These are phyloP conservation scores for Sporothrix sp. DNA, from an alignment of 2,329 filamentous ascomycete species.

Conservation along the genomic window DNA sequence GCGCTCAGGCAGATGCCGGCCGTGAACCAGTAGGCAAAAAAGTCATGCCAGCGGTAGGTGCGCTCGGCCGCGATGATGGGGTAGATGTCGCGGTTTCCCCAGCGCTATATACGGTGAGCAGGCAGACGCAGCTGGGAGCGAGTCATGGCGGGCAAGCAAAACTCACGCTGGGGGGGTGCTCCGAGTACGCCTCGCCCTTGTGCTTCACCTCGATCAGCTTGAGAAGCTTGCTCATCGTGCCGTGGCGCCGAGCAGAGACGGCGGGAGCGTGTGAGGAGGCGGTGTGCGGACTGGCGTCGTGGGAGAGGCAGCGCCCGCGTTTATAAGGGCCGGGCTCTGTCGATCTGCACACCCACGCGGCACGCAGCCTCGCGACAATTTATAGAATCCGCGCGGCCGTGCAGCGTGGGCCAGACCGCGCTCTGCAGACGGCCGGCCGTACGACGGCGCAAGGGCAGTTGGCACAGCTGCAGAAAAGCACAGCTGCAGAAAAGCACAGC, in stretches of 20 bases:
- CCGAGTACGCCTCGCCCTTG: slow-evolving; percentile 1
- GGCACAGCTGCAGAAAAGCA: no score
- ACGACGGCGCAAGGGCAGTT: no score
- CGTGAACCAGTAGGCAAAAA: slow-evolving; percentile 3
- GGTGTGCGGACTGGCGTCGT: neutral
- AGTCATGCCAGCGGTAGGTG: slow-evolving; percentile 7
- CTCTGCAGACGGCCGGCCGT: no score
- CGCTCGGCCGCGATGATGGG: neutral
- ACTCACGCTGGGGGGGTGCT: slow-evolving; percentile 1
- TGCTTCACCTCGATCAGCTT: slow-evolving; percentile 5
- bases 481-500: no score
- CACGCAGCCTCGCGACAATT: neutral
- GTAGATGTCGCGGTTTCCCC: slow-evolving; percentile 4
- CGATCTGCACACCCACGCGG: neutral
- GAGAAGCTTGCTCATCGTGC: neutral
- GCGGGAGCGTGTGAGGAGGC: neutral
- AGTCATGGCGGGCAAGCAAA: no score
- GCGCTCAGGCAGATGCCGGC: slow-evolving; percentile 3
- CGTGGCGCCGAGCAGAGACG: neutral
- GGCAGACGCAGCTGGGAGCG: no score
- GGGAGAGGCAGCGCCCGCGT: neutral
- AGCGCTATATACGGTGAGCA: neutral
- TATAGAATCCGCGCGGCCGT: no score
- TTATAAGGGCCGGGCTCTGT: neutral
- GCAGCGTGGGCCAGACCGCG: no score